A percentile compares a stretch with the other conserved stretches of the same genome.
Conservation (phyloP, 2,329 filamentous ascomycete genomes). For the Venturia effusa region DNA sequence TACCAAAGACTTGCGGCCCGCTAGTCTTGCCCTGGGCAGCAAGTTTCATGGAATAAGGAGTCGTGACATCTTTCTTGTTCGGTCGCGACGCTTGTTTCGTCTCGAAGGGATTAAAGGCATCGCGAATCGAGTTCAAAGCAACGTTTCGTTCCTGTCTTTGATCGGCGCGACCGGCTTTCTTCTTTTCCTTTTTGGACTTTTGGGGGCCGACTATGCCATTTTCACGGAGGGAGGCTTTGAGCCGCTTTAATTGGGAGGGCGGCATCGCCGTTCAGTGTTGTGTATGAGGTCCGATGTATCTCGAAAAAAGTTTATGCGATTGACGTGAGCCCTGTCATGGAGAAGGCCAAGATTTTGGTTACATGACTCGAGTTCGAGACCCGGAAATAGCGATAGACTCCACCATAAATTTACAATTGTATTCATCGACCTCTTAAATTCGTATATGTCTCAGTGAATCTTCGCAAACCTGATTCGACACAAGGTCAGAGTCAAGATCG, state of each 20-base stretch:
- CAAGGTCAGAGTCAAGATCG: too few species aligned
- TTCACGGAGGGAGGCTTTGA: constrained; percentile 82
- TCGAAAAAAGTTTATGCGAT: background rate
- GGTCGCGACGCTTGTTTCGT: constrained; percentile 69
- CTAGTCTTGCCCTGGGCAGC: constrained; percentile 12
- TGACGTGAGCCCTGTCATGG: background rate
- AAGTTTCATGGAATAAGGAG: constrained; percentile 45
- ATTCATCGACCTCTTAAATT: too few species aligned
- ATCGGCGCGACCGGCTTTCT: constrained; percentile 56
- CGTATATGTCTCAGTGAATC: too few species aligned
- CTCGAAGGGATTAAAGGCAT: constrained; percentile 97
- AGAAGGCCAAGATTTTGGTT: background rate
- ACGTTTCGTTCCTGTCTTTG: constrained; percentile 67
- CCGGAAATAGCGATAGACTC: too few species aligned
- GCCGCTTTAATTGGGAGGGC: constrained; percentile 89
- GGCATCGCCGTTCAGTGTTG: constrained; percentile 53
- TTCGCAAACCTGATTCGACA: too few species aligned
- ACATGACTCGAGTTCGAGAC: constrained; percentile 2
- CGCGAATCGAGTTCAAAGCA: constrained; percentile 75
- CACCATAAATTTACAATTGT: too few species aligned
- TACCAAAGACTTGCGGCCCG: constrained; percentile 51
- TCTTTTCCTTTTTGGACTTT: constrained; percentile 86
- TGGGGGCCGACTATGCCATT: constrained; percentile 85
- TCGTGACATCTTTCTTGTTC: constrained; percentile 78
- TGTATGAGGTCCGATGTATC: too few species aligned